Evolutionary conservation across 2,329 filamentous ascomycete genomes (phyloP), one percentile per base, ranked within the genome.

Genomic region (Penicillium expansum): DNA sequence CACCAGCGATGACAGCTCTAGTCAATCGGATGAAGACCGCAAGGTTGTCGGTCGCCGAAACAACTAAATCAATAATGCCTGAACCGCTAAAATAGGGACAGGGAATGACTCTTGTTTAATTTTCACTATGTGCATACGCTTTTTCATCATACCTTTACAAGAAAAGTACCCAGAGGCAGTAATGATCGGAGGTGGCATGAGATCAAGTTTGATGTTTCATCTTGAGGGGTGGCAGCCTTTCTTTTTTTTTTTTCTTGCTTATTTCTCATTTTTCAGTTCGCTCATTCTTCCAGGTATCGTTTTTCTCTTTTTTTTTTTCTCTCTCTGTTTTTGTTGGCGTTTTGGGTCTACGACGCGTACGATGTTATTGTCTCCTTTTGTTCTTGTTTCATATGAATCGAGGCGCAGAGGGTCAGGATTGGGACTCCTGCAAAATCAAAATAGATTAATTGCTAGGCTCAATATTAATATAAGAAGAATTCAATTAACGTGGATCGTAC

Each of bases 11-110:
- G 77, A 80, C 59, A 79, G 76, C 62, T 77, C 78, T 14, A 79
- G 76, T 61, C 78, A 79, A 65, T 80, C 77, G 38, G 78, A 80
- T 56, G 78, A 80, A 60, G 77, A 80, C 44, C 69, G 69, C 32
- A 73, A 73, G 30, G 64, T 61, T 48, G 62, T 52, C 11, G 41
- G 43, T 38, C 64, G 59, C 48, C 49, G 59, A 29, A 54, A 57
- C 47, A 55, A 64, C 35, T 62, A 51, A 61, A 57, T 91, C 13
- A 94, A 90, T 38, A 39, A 39, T 45, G 38, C 50, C 42, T 52
- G 53, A 58, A 58, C 52, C 56, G 38, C 56, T 96, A 91, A 96
- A 91, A 4, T 81, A 95, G 59, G 95, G 90, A 0, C 91, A 96
- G 77, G 84, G 96, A 52, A 22, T 32, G 22, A 94, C 91, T 2